Base-by-base conservation (phyloP, 192 early-diverging fungal genomes). In the Coemansia sp. region DNA sequence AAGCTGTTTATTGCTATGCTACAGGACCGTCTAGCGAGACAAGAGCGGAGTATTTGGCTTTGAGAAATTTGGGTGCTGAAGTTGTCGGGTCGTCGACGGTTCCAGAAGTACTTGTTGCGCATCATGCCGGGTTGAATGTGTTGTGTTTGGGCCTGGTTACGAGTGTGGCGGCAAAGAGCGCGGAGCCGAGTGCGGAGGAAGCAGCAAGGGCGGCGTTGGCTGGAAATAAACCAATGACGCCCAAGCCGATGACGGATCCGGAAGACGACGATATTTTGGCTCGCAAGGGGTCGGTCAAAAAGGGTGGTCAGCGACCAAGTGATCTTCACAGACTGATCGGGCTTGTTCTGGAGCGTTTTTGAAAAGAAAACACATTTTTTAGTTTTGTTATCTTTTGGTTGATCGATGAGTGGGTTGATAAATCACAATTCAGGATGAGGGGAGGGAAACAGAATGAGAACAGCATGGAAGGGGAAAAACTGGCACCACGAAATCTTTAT, bases 21-120 rank as follows among this genome's bases (percentile, higher is more conserved):
- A 81, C 91, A n/a, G 96, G 96, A 0, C 96, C 96, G n/a, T 88
- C 86, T n/a, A 96, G 91, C 68, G 96, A 98, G 76, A 92, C 93
- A 3, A 82, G 91, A 56, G 92, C 94, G 1, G 96, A 98, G 72
- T 88, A 90, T 61, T 66, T 91, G 38, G 88, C 89, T 67, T 80
- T 98, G 66, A 85, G 86, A 8, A 18, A 35, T 8, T 72, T 91
- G 18, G 93, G 93, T 36, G 94, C 87, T 12, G 95, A 96, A 76
- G 87, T 88, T 51, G 90, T 98, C 11, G 95, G 95, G 20, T 94
- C 96, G 89, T 91, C 89, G 15, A 96, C 93, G 5, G 89, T 92
- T 38, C 94, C 96, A 1, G 96, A 97, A 66, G 91, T 95, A 17
- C 79, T 95, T 51, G 88, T 91, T n/a, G 95, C 95, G 18, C 84